Percentiles rank a stretch among this genome's conserved stretches.
Conservation (phyloP, 192 early-diverging fungal species). For the Haplosporangium gracile region DNA sequence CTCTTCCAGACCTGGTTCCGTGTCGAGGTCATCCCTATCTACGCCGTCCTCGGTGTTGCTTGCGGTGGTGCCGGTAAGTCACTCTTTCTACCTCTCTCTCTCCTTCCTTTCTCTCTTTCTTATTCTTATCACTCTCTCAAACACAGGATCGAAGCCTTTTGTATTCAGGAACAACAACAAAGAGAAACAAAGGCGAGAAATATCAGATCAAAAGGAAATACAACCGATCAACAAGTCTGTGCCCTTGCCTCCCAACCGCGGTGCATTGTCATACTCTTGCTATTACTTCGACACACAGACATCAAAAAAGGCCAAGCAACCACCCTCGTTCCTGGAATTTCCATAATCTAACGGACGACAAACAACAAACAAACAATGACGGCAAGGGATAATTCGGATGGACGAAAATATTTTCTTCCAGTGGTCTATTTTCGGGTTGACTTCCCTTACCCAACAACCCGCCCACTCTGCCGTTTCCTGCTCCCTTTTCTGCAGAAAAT, state of each 20-base stretch:
- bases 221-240: neutral
- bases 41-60: constrained; percentile 65
- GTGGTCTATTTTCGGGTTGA: neutral
- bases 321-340: constrained; percentile 5
- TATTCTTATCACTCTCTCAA: neutral
- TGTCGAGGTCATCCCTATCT: constrained; percentile 72
- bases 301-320: neutral
- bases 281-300: neutral
- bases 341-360: neutral
- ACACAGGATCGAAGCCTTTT: neutral
- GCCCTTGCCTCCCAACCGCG: neutral
- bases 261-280: neutral
- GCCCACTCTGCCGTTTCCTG: neutral
- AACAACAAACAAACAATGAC: neutral
- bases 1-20: constrained; percentile 69
- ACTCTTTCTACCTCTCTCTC: neutral
- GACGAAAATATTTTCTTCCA: neutral
- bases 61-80: constrained; percentile 47
- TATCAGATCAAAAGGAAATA: neutral
- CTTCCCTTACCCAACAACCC: neutral
- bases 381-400: constrained; percentile 3
- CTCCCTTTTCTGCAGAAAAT: neutral
- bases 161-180: neutral
- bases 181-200: neutral
- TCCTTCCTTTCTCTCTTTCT: neutral